Conservation (phyloP, 2,329 filamentous ascomycete species). For the Capronia epimyces region DNA sequence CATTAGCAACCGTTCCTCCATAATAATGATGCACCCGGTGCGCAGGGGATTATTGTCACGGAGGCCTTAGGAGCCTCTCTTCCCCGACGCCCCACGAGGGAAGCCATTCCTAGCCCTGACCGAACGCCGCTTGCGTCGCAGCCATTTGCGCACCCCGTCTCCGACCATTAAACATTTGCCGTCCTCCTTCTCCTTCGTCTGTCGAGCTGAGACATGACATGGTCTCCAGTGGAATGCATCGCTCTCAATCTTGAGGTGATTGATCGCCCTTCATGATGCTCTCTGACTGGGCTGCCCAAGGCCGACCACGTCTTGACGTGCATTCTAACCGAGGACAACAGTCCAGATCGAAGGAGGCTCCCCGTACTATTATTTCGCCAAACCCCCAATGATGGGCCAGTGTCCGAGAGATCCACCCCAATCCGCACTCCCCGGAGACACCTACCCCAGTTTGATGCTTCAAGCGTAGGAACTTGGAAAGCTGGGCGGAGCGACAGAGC, state of each 20-base stretch:
- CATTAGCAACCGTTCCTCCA: background rate
- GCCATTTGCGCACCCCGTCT: constrained; percentile 5
- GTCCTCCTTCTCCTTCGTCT: background rate
- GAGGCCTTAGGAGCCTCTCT: constrained; percentile 1
- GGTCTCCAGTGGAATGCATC: constrained; percentile 12
- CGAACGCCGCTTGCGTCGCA: constrained; percentile 1
- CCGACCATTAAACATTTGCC: background rate
- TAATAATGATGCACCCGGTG: background rate
- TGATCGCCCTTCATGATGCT: constrained; percentile 13
- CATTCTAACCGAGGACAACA: constrained; percentile 3
- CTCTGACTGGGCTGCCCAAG: constrained; percentile 1
- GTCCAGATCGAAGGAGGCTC: constrained; percentile 1
- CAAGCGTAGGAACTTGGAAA: background rate
- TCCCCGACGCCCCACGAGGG: constrained; percentile 23
- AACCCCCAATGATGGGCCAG: background rate
- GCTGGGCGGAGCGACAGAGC: background rate
- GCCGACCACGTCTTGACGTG: constrained; percentile 6
- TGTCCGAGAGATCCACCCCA: background rate
- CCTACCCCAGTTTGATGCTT: background rate
- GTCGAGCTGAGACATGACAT: constrained; percentile 15
- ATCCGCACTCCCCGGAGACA: background rate
- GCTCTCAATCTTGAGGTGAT: constrained; percentile 11
- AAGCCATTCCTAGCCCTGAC: background rate
- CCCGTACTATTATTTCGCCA: background rate
- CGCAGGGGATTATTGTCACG: background rate